Evolutionary conservation across 768 basidiomycete genomes (phyloP).

Genomic region (Boletus sensibilis): DNA sequence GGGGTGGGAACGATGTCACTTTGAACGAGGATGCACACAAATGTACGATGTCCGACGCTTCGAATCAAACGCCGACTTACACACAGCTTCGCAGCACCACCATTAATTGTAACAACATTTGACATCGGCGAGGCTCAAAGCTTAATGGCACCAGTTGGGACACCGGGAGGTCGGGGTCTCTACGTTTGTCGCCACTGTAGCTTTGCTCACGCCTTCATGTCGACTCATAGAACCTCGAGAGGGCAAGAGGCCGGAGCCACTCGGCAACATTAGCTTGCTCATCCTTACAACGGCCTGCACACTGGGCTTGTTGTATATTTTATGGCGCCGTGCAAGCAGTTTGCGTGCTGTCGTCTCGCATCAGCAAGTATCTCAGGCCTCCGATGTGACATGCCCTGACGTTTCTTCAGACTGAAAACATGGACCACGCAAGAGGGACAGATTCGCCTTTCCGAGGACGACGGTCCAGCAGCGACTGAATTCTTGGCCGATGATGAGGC

Average conservation of each 20-base stretch:
- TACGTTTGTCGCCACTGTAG: neutral
- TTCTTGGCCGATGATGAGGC: slow-evolving; percentile 59
- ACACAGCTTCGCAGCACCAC: neutral
- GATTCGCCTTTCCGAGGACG: slow-evolving; percentile 68
- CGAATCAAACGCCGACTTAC: neutral
- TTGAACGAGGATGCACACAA: neutral
- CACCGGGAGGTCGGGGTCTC: slow-evolving; percentile 22
- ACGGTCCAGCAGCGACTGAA: slow-evolving; percentile 66
- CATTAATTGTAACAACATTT: neutral
- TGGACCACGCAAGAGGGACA: slow-evolving; percentile 53
- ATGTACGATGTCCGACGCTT: neutral
- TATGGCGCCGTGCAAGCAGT: slow-evolving; percentile 60
- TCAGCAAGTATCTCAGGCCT: slow-evolving; percentile 41
- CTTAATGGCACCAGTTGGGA: slow-evolving; percentile 23
- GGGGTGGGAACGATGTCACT: neutral
- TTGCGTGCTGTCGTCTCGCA: slow-evolving; percentile 61
- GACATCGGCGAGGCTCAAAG: neutral
- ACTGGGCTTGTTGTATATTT: slow-evolving; percentile 54
- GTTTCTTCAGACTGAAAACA: slow-evolving; percentile 50
- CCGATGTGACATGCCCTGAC: neutral
- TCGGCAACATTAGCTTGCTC: slow-evolving; percentile 54
- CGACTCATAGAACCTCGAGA: slow-evolving; percentile 50
- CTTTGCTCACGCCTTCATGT: neutral
- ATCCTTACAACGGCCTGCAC: slow-evolving; percentile 59
- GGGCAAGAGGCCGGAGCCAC: slow-evolving; percentile 61